Evolutionary conservation across 345 rosid species (phyloP).

Genomic region (Euphorbia pulcherrima): DNA sequence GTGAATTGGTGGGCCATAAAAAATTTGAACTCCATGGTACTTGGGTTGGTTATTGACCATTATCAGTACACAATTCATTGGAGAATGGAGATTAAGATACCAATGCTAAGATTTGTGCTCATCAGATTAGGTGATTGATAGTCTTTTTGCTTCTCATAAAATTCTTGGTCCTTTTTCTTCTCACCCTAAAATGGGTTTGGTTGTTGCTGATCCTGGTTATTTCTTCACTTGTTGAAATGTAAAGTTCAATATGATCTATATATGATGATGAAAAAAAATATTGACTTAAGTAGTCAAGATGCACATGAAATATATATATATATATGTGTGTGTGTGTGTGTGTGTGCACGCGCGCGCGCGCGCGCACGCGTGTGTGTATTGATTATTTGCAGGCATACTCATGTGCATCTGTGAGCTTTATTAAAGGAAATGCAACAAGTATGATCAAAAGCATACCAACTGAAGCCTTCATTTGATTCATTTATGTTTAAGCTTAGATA

Average conservation of each 20-base stretch:
- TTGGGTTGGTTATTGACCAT: background rate
- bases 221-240: background rate
- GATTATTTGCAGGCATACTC: background rate
- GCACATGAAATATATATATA: background rate
- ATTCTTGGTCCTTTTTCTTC: background rate
- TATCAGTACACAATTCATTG: background rate
- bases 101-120: background rate
- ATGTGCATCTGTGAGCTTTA: background rate
- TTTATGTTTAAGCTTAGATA: background rate
- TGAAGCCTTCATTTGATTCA: background rate
- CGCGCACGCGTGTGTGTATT: too few species aligned
- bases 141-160: background rate
- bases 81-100: background rate
- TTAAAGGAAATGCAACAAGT: background rate
- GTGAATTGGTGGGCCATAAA: background rate
- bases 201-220: background rate
- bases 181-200: background rate
- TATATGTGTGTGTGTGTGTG: too few species aligned
- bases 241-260: background rate
- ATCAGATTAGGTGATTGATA: background rate
- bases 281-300: background rate
- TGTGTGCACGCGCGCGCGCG: too few species aligned
- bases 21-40: background rate
- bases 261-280: background rate
- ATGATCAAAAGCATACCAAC: background rate